Base-by-base conservation (phyloP, 2,329 filamentous ascomycete species). In the Taxawa tesnikishii region DNA sequence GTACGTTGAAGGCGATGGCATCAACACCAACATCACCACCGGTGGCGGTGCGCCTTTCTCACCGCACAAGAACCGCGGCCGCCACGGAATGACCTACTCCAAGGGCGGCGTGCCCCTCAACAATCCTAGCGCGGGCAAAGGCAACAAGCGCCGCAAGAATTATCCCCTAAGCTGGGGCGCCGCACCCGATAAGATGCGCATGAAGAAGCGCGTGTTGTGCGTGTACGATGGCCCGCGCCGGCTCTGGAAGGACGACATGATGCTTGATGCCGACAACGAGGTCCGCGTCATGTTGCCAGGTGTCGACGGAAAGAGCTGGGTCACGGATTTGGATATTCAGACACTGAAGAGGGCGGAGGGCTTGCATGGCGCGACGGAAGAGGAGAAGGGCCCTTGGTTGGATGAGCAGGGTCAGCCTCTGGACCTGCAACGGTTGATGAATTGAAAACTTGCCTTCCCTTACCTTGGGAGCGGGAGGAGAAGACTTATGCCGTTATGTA, bases 221-320 rank as follows among this genome's bases (percentile, higher is more conserved):
- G 83, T 93, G 13, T 98, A 92, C 49, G 85, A 96, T 50, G 90
- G 90, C 1, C 70, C 70, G 11, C 76, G 87, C 32, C 77, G 88
- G 26, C 69, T 98, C 30, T 90, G 83, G 72, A 96, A 96, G 65
- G 90, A 98, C 53, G 90, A 98, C 60, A 90, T 96, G 84, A 93
- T 94, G 85, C 76, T 98, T 30, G 84, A 87, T 45, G 85, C 82
- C 11, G 85, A 94, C 47, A 87, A 90, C 49, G 90, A 98, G 60
- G 84, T 96, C 23, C 83, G 88, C 50, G 68, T 94, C 55, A 76
- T 76, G 56, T 68, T 94, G 38, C 49, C 50, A 2, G 53, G 52
- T 12, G 72, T 72, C 15, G 79, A 82, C 48, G 72, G 73, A 15
- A 75, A 80, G 48, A 69, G 73, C 1, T 96, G 93, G 53, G 78